phyloP scores from a whole-genome alignment of 306 rosid species.

The Quercus wislizeni region DNA sequence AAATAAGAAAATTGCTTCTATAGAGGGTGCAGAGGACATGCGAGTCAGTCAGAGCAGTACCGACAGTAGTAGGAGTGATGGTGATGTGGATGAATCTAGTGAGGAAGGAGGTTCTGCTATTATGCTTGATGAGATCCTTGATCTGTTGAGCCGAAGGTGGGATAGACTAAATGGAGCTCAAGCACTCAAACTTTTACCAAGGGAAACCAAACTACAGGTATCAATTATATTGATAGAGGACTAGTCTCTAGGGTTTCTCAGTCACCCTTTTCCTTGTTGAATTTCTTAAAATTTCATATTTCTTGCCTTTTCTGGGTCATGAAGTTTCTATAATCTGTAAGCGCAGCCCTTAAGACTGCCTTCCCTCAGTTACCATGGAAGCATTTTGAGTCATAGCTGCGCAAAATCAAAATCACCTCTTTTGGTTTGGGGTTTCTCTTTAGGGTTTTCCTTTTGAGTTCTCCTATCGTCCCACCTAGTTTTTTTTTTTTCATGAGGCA shows the following conservation, averaged over 20 bases:
- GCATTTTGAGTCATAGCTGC: conserved; percentile 90
- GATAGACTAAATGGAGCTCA: conserved; percentile 95
- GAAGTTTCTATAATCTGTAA: not conserved
- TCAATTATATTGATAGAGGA: conserved; percentile 14
- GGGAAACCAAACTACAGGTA: conserved; percentile 95
- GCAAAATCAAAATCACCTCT: conserved; percentile 36
- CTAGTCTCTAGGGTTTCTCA: not conserved
- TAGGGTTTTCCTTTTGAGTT: conserved; percentile 72
- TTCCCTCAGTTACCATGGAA: conserved; percentile 56
- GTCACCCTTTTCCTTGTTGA: not conserved
- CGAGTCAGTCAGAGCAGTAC: conserved; percentile 66
- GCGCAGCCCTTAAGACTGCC: conserved; percentile 98
- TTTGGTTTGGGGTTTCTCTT: conserved; percentile 29
- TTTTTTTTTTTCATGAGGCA: conserved; percentile 27
- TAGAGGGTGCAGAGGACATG: conserved; percentile 90
- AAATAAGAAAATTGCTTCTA: conserved; percentile 77
- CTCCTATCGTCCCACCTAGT: conserved; percentile 37
- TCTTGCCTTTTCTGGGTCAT: not conserved
- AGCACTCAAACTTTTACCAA: conserved; percentile 91
- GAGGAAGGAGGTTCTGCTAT: conserved; percentile 66
- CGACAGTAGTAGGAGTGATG: conserved; percentile 86
- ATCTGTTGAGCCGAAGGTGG: conserved; percentile 89
- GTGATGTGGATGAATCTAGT: conserved; percentile 67
- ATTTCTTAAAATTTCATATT: no score
- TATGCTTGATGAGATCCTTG: conserved; percentile 90